These are phyloP conservation scores for Penicillium sumatraense DNA, from an alignment of 2,329 filamentous ascomycete species.

Conservation along the genomic window DNA sequence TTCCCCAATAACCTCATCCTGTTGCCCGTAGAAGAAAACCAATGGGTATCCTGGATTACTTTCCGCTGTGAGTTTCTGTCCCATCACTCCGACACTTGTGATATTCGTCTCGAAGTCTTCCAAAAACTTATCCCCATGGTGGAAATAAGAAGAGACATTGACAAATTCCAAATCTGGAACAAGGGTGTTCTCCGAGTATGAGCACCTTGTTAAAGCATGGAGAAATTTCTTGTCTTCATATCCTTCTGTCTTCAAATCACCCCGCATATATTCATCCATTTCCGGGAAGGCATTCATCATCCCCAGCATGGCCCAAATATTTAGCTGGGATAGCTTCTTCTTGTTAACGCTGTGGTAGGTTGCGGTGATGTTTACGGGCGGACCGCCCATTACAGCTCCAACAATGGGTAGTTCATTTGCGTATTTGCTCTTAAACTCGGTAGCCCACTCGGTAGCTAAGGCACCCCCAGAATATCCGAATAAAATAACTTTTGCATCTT, in stretches of 20 bases:
- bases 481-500: conserved; percentile 2
- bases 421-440: conserved; percentile 5
- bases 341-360: conserved; percentile 3
- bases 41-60: too few relatives aligned
- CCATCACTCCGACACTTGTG: too few relatives aligned
- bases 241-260: background rate
- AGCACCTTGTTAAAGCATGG: background rate
- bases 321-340: conserved; percentile 3
- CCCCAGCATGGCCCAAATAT: conserved; percentile 14
- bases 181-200: too few relatives aligned
- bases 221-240: conserved; percentile 3
- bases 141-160: too few relatives aligned
- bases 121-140: too few relatives aligned
- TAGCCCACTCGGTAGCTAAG: conserved; percentile 14
- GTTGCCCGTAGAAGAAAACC: too few relatives aligned
- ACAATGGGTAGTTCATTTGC: conserved; percentile 1
- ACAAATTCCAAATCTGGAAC: too few relatives aligned
- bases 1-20: too few relatives aligned
- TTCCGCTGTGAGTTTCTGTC: too few relatives aligned
- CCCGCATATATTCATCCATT: conserved; percentile 5
- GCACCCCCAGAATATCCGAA: conserved; percentile 18
- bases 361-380: conserved; percentile 3
- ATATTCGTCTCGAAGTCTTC: too few relatives aligned
- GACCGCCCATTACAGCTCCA: conserved; percentile 9
- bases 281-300: conserved; percentile 15